Evolutionary conservation across 1,284 basidiomycete species (phyloP).

Genomic region (Coniferiporia weirii): DNA sequence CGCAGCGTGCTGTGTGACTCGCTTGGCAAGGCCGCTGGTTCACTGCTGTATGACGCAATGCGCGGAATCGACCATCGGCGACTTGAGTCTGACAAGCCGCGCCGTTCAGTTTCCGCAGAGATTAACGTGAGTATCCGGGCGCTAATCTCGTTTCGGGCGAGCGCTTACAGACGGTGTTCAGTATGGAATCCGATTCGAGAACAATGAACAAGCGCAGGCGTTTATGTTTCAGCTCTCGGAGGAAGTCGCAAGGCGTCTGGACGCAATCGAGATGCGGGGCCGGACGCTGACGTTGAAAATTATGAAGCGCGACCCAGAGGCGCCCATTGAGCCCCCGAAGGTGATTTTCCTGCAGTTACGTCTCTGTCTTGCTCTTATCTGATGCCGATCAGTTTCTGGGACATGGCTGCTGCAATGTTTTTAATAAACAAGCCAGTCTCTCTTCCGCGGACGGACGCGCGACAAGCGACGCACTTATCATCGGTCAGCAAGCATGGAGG

Average conservation of each 20-base stretch:
- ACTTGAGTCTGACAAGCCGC: slow-evolving; percentile 76
- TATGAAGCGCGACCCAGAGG: slow-evolving; percentile 81
- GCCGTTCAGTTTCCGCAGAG: slow-evolving; percentile 87
- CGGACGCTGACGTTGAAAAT: slow-evolving; percentile 79
- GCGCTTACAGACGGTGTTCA: slow-evolving; percentile 29
- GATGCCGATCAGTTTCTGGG: slow-evolving; percentile 70
- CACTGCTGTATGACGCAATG: slow-evolving; percentile 79
- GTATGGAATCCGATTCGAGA: slow-evolving; percentile 95
- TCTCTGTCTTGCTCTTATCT: slow-evolving; percentile 4
- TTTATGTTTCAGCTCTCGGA: slow-evolving; percentile 73
- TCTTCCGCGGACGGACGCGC: slow-evolving; percentile 55
- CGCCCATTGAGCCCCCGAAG: slow-evolving; percentile 92
- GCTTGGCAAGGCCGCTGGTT: slow-evolving; percentile 79
- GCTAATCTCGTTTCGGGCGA: slow-evolving; percentile 22
- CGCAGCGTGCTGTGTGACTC: slow-evolving; percentile 63
- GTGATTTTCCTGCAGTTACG: slow-evolving; percentile 33
- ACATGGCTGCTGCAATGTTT: slow-evolving; percentile 83
- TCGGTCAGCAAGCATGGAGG: slow-evolving; percentile 77
- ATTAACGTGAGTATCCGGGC: slow-evolving; percentile 66
- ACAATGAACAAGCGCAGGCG: slow-evolving; percentile 70
- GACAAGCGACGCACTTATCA: slow-evolving; percentile 66
- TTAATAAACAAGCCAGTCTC: slow-evolving; percentile 69
- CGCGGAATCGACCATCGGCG: slow-evolving; percentile 79
- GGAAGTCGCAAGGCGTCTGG: slow-evolving; percentile 71
- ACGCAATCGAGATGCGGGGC: slow-evolving; percentile 63